phyloP scores from a whole-genome alignment of 768 basidiomycete genomes.

The Russula vinacea region DNA sequence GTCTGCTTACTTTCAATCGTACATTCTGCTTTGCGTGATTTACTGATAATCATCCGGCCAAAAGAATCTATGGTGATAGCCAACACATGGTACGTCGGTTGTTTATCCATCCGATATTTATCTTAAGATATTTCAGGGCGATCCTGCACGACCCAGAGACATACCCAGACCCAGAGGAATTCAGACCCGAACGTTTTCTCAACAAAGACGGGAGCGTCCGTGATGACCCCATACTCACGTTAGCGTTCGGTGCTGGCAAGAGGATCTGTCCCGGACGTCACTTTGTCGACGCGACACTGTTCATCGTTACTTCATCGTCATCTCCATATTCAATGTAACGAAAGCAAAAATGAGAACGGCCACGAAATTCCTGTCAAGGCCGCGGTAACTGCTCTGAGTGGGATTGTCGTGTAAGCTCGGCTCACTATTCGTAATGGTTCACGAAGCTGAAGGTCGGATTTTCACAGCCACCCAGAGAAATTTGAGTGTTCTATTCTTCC shows the following conservation, averaged over 20 bases:
- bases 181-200: slow-evolving; percentile 28
- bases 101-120: background rate
- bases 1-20: background rate
- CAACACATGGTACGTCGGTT: slow-evolving; percentile 14
- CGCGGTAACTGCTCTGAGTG: too few relatives aligned
- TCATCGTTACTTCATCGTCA: slow-evolving; percentile 21
- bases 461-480: slow-evolving; percentile 7
- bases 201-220: slow-evolving; percentile 17
- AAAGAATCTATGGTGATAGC: slow-evolving; percentile 14
- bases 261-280: slow-evolving; percentile 31
- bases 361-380: slow-evolving; percentile 15
- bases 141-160: slow-evolving; percentile 18
- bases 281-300: slow-evolving; percentile 30
- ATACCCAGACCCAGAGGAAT: slow-evolving; percentile 26
- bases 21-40: too few relatives aligned
- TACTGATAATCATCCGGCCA: background rate
- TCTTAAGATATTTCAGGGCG: slow-evolving; percentile 9
- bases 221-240: slow-evolving; percentile 11
- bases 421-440: too few relatives aligned
- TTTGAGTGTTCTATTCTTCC: slow-evolving; percentile 22
- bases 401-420: slow-evolving; percentile 1
- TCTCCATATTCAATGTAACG: slow-evolving; percentile 20
- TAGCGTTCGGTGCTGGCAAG: slow-evolving; percentile 21
- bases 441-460: background rate
- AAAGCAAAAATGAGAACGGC: slow-evolving; percentile 24